Evolutionary conservation across 106 monocot genomes (phyloP).

Genomic region (Acanthochlamys bracteata): DNA sequence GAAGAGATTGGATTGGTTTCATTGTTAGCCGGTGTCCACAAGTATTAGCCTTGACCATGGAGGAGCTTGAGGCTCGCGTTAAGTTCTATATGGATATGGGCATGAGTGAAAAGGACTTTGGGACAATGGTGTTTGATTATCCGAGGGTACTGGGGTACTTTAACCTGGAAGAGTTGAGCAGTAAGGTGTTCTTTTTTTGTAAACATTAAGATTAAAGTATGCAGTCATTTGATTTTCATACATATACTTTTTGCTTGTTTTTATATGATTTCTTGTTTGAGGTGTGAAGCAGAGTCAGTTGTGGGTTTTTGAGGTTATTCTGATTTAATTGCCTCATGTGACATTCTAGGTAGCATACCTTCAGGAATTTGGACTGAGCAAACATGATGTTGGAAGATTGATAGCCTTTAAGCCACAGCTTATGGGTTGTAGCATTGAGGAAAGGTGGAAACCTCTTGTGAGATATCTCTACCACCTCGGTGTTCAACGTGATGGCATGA

Average conservation of each 20-base stretch:
- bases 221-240: not conserved
- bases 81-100: constrained; percentile 86
- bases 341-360: constrained; percentile 69
- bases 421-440: constrained; percentile 94
- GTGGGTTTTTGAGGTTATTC: too few relatives aligned
- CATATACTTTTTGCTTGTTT: not conserved
- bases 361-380: constrained; percentile 71
- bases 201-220: constrained; percentile 5
- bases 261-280: too few relatives aligned
- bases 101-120: constrained; percentile 72
- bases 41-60: constrained; percentile 51
- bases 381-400: constrained; percentile 54
- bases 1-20: constrained; percentile 82
- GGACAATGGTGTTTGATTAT: constrained; percentile 95
- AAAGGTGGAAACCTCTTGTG: constrained; percentile 90
- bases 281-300: too few relatives aligned
- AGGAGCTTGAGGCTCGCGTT: constrained; percentile 52
- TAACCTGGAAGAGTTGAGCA: constrained; percentile 81
- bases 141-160: constrained; percentile 81
- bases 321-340: too few relatives aligned
- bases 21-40: constrained; percentile 74
- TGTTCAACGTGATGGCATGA: constrained; percentile 83
- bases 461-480: constrained; percentile 90
- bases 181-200: constrained; percentile 61
- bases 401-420: constrained; percentile 82